Conservation (phyloP, 352 stramenopile genomes). For the Aphanomyces cochlioides region DNA sequence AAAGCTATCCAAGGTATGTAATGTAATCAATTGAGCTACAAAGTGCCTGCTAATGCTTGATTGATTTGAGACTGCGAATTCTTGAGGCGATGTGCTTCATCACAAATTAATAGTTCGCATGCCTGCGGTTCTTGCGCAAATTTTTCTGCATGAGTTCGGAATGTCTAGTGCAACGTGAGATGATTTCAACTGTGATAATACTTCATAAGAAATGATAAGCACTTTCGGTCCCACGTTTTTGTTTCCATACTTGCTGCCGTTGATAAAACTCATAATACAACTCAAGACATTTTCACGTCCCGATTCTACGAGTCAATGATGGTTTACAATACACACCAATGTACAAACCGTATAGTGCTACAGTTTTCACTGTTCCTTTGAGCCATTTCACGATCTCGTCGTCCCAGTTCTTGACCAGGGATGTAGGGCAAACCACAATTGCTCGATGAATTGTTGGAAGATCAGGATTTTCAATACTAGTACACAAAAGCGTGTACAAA, state of each 20-base stretch:
- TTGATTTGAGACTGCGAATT: conserved; percentile 95
- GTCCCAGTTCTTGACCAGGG: conserved; percentile 87
- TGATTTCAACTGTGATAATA: neutral
- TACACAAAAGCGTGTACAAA: conserved; percentile 79
- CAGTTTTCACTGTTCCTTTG: conserved; percentile 74
- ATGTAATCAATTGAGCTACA: conserved; percentile 1
- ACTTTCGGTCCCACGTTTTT: conserved; percentile 49
- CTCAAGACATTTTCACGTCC: conserved; percentile 80
- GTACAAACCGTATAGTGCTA: conserved; percentile 52
- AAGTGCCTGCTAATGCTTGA: conserved; percentile 47
- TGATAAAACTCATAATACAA: conserved; percentile 77
- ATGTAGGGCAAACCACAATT: conserved; percentile 83
- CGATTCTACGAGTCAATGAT: conserved; percentile 40
- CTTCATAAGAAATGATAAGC: conserved; percentile 84
- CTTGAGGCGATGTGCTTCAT: conserved; percentile 98
- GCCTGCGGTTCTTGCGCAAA: conserved; percentile 80
- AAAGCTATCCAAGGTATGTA: conserved; percentile 39
- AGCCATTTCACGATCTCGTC: conserved; percentile 88
- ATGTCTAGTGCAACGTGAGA: conserved; percentile 52
- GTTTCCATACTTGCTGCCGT: conserved; percentile 60
- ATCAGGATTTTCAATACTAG: conserved; percentile 49
- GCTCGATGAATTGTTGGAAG: conserved; percentile 62
- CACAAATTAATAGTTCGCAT: conserved; percentile 97
- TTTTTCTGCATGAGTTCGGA: conserved; percentile 89
- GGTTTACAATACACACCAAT: too few relatives aligned